Evolutionary conservation across 805 yeast genomes (phyloP).

Genomic region (Hanseniaspora meyeri): DNA sequence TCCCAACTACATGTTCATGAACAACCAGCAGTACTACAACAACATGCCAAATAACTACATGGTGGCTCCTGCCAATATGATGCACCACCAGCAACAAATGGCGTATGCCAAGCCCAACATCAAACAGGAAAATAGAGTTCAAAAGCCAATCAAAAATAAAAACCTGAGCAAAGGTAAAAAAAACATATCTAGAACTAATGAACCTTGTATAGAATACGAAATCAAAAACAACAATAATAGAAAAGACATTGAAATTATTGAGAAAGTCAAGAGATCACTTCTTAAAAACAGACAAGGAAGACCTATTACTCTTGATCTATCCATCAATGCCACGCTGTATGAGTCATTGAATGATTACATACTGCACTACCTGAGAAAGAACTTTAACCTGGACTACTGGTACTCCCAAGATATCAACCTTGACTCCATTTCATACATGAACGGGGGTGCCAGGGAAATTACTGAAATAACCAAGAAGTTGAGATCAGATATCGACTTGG

Average conservation of each 20-base stretch:
- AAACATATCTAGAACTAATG: not conserved
- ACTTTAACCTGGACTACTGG: conserved; percentile 11
- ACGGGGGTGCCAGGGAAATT: not conserved
- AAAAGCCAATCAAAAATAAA: not conserved
- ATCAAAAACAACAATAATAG: not conserved
- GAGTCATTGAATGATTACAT: conserved; percentile 11
- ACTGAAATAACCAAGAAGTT: not conserved
- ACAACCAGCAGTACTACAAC: not conserved
- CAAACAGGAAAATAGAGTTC: not conserved
- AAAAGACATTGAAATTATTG: conserved; percentile 2
- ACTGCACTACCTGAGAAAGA: conserved; percentile 6
- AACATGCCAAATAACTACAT: not conserved
- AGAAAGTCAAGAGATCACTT: conserved; percentile 4
- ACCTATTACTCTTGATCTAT: conserved; percentile 11
- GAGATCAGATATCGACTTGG: not conserved
- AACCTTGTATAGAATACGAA: not conserved
- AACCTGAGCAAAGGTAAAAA: not conserved
- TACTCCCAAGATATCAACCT: conserved; percentile 4
- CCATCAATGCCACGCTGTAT: conserved; percentile 9
- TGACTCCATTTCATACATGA: not conserved
- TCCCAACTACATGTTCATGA: not conserved
- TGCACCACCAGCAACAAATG: not conserved
- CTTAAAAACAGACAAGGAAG: conserved; percentile 14
- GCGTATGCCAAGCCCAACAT: not conserved
- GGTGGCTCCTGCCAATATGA: not conserved